These are phyloP conservation scores for Mycena albidolilacea DNA, from an alignment of 768 basidiomycete genomes.

Conservation along the genomic window DNA sequence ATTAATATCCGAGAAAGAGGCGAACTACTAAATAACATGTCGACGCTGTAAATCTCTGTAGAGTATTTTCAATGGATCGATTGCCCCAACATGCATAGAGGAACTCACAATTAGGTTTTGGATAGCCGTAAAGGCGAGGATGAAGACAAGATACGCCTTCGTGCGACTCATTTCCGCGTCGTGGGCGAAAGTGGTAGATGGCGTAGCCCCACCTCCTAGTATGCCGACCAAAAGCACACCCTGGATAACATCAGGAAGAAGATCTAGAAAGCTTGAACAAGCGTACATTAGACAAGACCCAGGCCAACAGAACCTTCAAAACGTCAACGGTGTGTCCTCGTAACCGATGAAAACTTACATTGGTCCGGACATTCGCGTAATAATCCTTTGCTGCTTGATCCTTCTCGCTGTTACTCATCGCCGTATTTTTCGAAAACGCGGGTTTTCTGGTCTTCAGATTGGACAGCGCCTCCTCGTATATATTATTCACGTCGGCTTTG, in stretches of 20 bases:
- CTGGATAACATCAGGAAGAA: constrained; percentile 11
- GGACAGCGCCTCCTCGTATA: constrained; percentile 87
- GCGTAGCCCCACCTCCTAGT: constrained; percentile 69
- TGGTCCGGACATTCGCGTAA: constrained; percentile 90
- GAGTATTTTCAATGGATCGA: constrained; percentile 14
- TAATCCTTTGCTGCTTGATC: constrained; percentile 87
- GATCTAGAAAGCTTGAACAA: neutral
- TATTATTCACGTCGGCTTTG: constrained; percentile 84
- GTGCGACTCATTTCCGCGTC: constrained; percentile 66
- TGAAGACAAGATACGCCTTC: constrained; percentile 85
- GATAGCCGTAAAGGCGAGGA: constrained; percentile 86
- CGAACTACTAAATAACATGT: constrained; percentile 39
- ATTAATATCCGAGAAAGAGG: constrained; percentile 23
- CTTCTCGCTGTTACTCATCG: constrained; percentile 68
- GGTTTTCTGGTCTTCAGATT: constrained; percentile 74
- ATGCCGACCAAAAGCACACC: constrained; percentile 63
- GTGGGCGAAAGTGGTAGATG: constrained; percentile 72
- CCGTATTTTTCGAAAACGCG: constrained; percentile 49
- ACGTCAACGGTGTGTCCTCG: neutral
- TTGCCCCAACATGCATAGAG: neutral
- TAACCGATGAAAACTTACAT: constrained; percentile 58
- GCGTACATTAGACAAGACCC: constrained; percentile 89
- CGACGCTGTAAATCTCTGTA: constrained; percentile 36
- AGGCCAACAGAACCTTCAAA: constrained; percentile 75
- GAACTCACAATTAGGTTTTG: constrained; percentile 72